These are phyloP conservation scores for Ascochyta koolunga DNA, from an alignment of 2,329 filamentous ascomycete genomes.

Conservation along the genomic window DNA sequence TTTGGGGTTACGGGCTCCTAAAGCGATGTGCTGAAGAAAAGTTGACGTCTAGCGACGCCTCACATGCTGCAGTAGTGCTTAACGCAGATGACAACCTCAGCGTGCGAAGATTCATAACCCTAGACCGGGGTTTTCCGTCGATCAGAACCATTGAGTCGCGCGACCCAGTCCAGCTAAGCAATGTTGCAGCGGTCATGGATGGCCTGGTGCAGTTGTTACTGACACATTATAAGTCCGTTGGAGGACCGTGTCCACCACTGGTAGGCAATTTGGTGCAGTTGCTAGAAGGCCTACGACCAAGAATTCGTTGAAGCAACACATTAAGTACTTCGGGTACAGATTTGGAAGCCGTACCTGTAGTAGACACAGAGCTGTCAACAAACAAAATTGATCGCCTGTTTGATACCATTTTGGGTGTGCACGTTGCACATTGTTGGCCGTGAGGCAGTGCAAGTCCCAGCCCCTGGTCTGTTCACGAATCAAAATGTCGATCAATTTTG, in stretches of 20 bases:
- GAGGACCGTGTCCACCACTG: constrained; percentile 58
- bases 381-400: too few relatives aligned
- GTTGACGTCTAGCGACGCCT: constrained; percentile 37
- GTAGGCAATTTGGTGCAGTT: constrained; percentile 71
- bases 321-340: constrained; percentile 5
- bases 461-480: too few relatives aligned
- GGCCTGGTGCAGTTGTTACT: constrained; percentile 63
- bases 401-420: too few relatives aligned
- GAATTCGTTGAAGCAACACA: constrained; percentile 44
- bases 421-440: too few relatives aligned
- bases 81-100: constrained; percentile 62
- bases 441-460: too few relatives aligned
- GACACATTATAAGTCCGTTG: constrained; percentile 54
- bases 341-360: constrained; percentile 4
- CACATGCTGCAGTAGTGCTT: constrained; percentile 50
- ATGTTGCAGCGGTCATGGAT: constrained; percentile 65
- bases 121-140: constrained; percentile 61
- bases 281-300: constrained; percentile 65
- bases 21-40: constrained; percentile 38
- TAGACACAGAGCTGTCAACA: too few relatives aligned
- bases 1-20: constrained; percentile 72
- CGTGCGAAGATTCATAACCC: constrained; percentile 63
- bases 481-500: too few relatives aligned
- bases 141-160: constrained; percentile 47
- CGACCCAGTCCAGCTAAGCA: constrained; percentile 52